Percentiles rank a stretch among this genome's conserved stretches.
Conservation (phyloP, 495 filamentous ascomycete species). For the Podospora pseudopauciseta region DNA sequence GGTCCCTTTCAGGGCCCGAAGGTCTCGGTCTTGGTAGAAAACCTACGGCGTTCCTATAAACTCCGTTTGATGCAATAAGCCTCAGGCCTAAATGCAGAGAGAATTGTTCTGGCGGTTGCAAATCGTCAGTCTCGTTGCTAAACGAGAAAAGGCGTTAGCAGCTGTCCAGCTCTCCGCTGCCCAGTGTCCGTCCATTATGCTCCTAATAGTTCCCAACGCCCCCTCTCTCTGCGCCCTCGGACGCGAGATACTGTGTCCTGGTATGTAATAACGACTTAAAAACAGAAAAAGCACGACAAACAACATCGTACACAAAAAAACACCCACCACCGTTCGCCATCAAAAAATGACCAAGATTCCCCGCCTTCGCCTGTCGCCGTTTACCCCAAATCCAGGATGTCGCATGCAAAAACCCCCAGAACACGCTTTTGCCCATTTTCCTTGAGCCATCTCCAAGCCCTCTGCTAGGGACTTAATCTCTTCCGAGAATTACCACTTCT, state of each 20-base stretch:
- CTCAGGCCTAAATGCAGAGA: conserved; percentile 7
- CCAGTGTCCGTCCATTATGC: conserved; percentile 28
- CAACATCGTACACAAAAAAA: conserved; percentile 29
- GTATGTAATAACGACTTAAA: conserved; percentile 21
- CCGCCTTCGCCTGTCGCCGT: conserved; percentile 29
- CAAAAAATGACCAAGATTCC: conserved; percentile 21
- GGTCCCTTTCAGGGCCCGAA: conserved; percentile 8
- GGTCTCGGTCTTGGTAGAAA: conserved; percentile 12
- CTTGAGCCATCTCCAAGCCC: conserved; percentile 27
- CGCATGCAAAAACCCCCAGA: conserved; percentile 34
- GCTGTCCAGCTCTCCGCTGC: conserved; percentile 18
- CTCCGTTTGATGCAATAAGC: conserved; percentile 19
- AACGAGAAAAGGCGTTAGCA: conserved; percentile 16
- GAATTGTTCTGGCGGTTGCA: conserved; percentile 6
- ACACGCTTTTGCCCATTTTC: conserved; percentile 26
- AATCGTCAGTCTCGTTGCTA: conserved; percentile 13
- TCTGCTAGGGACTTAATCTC: conserved; percentile 26
- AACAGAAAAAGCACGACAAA: conserved; percentile 17
- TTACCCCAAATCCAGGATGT: conserved; percentile 31
- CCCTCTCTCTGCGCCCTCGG: conserved; percentile 17
- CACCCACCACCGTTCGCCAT: conserved; percentile 21
- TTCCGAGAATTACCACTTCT: conserved; percentile 26
- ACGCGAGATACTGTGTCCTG: conserved; percentile 16
- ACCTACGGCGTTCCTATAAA: conserved; percentile 19
- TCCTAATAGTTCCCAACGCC: conserved; percentile 16